Evolutionary conservation across 2,329 filamentous ascomycete species (phyloP).

Genomic region (Capronia epimyces): DNA sequence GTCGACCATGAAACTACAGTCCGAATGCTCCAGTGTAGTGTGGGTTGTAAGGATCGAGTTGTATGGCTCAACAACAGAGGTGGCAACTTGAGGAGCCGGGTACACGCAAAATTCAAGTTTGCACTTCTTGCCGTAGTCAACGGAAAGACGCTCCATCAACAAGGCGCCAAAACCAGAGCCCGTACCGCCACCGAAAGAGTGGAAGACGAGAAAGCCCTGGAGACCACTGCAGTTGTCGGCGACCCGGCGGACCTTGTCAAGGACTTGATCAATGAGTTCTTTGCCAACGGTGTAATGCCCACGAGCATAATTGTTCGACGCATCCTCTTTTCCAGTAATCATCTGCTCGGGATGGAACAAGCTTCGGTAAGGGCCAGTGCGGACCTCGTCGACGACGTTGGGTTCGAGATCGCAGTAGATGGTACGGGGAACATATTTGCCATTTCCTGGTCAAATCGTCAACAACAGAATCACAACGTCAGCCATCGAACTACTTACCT

Average conservation of each 20-base stretch:
- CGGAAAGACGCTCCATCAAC: conserved; percentile 92
- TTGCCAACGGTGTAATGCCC: conserved; percentile 99
- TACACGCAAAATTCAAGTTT: conserved; percentile 99
- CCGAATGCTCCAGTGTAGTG: conserved; percentile 97
- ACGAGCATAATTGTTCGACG: conserved; percentile 99
- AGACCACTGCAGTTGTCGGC: conserved; percentile 97
- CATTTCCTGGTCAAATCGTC: conserved; percentile 61
- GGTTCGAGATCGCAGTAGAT: conserved; percentile 99
- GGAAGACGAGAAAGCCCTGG: conserved; percentile 98
- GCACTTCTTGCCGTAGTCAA: conserved; percentile 99
- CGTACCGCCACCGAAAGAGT: conserved; percentile 98
- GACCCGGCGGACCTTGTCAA: conserved; percentile 96
- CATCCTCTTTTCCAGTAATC: conserved; percentile 99
- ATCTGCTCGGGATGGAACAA: conserved; percentile 99
- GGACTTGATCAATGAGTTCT: conserved; percentile 95
- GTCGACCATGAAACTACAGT: conserved; percentile 99
- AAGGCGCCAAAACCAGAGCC: conserved; percentile 98
- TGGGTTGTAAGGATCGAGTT: conserved; percentile 99
- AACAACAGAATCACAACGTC: conserved; percentile 13
- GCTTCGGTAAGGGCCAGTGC: conserved; percentile 90
- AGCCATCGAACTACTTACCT: conserved; percentile 55
- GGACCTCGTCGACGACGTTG: conserved; percentile 98
- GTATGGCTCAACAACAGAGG: conserved; percentile 98
- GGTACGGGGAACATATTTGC: conserved; percentile 97
- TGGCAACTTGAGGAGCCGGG: conserved; percentile 93